Base-by-base conservation (phyloP, 2,329 filamentous ascomycete genomes). In the Apiospora hydei region DNA sequence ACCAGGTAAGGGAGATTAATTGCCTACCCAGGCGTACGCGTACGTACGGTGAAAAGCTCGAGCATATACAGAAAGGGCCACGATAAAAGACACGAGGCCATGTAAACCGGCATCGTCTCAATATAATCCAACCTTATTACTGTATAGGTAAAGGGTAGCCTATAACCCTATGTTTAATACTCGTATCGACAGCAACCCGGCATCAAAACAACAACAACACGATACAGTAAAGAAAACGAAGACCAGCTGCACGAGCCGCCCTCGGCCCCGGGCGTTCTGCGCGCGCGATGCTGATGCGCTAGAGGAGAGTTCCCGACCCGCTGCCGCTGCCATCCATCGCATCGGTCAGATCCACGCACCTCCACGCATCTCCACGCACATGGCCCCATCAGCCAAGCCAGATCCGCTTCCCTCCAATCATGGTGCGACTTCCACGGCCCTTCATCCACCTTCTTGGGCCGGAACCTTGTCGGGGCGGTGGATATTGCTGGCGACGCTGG, bases 301-400 rank as follows among this genome's bases (percentile, higher is more conserved):
- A 61, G 18, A 61, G 53, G 30, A 61, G 53, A 34, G 53, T 61
- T 61, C 53, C 53, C 53, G 53, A 61, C 30, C 53, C 53, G 53
- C 53, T 61, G 53, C 53, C 53, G 53, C 53, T 61, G 53, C 53
- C 53, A 61, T 38, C 53, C 53, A 61, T 61, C 53, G 53, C 18
- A 61, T 61, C 53, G 53, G 53, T 38, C 53, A 61, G 53, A 61
- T 61, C 53, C 34, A 38, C 34, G 34, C 34, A 38, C 34, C 34
- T 38, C 53, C 41, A 43, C 41, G 41, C 41, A 43, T 8, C 41
- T 43, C 41, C 41, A 61, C 53, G 53, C 53, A 61, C 53, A 61
- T 61, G 53, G 53, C 53, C 53, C 53, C 49, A 53, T 34, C 53
- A 61, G 53, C 53, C 34, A 61, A 61, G 26, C 34, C 34, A 38